Evolutionary conservation across 2,329 filamentous ascomycete genomes (phyloP), one percentile per base, ranked within the genome.

Genomic region (Colletotrichum sp.): DNA sequence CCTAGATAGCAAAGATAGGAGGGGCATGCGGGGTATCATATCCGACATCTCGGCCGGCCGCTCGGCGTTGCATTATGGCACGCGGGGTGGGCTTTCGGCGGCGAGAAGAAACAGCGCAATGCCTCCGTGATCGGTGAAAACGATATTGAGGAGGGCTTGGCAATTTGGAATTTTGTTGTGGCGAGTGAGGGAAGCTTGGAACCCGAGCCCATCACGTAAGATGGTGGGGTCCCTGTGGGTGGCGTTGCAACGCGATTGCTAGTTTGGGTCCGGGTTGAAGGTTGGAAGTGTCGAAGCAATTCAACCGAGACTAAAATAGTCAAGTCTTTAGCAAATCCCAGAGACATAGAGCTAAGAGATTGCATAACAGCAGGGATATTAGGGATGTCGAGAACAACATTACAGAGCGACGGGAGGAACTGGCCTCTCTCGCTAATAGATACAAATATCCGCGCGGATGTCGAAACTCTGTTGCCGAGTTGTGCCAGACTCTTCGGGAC

Each of bases 71-170:
- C 57, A 68, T 55, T 27, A 27, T 57, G 11, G 34, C 36, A n/a
- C 30, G 73, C 44, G 73, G 39, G 64, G 69, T 52, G 34, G 44
- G 12, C 22, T 19, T 32, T 39, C 32, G 25, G 32, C 61, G 27
- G 39, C 66, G n/a, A 27, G 64, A 27, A 60, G 22, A 68, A 68
- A 68, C 32, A 57, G 60, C 28, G 63, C 57, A 48, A 8, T 27
- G 3, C 39, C 73, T 75, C 73, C 73, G 73, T 48, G 57, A 75
- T 75, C 73, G 73, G 73, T 44, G 48, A 15, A 25, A 9, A 25
- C 25, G 3, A 36, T 8, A 39, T n/a, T 39, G 19, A 36, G 19
- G 11, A 34, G 27, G 36, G 63, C 60, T 65, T 71, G 68, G 59
- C 59, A 52, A 22, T 6, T 27, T 48, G 19, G 6, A 2, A 22